Conservation (phyloP, 176 grass and related monocot genomes). For the Oryza coarctata region DNA sequence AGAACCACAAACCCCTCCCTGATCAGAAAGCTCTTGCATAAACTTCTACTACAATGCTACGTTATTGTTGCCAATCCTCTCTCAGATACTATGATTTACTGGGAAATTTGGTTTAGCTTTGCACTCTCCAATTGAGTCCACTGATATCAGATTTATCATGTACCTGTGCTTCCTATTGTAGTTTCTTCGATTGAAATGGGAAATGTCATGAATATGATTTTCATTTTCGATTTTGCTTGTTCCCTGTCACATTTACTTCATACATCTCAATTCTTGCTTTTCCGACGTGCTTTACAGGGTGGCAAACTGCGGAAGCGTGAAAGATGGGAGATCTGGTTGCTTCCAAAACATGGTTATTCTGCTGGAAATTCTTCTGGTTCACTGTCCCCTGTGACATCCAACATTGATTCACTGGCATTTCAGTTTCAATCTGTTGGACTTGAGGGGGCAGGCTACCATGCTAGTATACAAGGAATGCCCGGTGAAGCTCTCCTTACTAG, state of each 20-base stretch:
- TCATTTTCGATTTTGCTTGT: background rate
- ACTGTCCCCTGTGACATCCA: slow-evolving; percentile 43
- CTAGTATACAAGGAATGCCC: slow-evolving; percentile 35
- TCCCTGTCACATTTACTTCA: background rate
- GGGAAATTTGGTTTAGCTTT: background rate
- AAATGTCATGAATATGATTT: slow-evolving; percentile 1
- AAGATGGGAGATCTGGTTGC: slow-evolving; percentile 75
- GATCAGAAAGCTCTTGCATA: background rate
- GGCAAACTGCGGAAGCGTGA: slow-evolving; percentile 73
- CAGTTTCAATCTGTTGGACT: slow-evolving; percentile 63
- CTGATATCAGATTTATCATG: background rate
- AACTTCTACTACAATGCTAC: background rate
- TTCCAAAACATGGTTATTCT: slow-evolving; percentile 48
- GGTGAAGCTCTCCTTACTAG: slow-evolving; percentile 59
- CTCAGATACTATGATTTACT: background rate
- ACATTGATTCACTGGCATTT: slow-evolving; percentile 35
- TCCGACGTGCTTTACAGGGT: slow-evolving; percentile 43
- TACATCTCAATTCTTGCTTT: background rate
- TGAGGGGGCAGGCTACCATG: slow-evolving; percentile 48
- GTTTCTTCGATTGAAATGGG: background rate
- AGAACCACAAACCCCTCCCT: background rate
- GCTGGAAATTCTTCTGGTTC: slow-evolving; percentile 37
- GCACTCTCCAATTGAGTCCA: background rate
- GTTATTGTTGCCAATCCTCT: background rate
- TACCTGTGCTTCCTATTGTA: background rate